Base-by-base conservation (phyloP, 1,284 basidiomycete genomes). In the Cutaneotrichosporon cutaneum region DNA sequence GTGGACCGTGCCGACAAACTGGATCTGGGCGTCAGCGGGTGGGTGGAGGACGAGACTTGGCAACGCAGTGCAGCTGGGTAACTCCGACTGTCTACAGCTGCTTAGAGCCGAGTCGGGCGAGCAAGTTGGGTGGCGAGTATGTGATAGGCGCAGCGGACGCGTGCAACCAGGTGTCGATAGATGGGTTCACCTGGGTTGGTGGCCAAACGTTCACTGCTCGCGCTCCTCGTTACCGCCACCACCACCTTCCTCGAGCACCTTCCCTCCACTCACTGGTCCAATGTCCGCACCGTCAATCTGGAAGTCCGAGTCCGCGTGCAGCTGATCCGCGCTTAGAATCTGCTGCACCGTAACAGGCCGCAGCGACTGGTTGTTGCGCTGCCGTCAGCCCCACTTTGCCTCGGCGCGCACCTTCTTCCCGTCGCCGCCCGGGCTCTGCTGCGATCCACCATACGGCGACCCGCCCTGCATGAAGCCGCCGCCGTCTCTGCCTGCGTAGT, bases 241-340 rank as follows among this genome's bases (percentile, higher is more conserved):
- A 11, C 22, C 4, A 48, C 45, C 45, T 48, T 48, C 45, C 24
- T 16, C 14, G 26, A 14, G 3, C n/a, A 52, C 18, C 16, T 32
- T n/a, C n/a, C 18, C 33, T 39, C 22, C 18, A 27, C 60, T 55
- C 44, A 62, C 59, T 2, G 42, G 26, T 24, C 88, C 88, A 60
- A 95, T 82, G 66, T 95, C 91, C 6, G 83, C 80, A 22, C 87
- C 88, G 66, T 94, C 92, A 53, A 97, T 84, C 59, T 83, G 84
- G 85, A 93, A 94, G 57, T 94, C 91, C 1, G 92, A 88, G 68
- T 98, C 94, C 0, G 88, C 83, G 73, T 96, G 91, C 7, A 87
- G 83, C 81, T 96, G 93, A 35, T 82, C 83, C 2, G 94, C 90
- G 66, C 85, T 85, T 53, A 83, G 72, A 54, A 97, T 83, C 77